These are phyloP conservation scores for Chlamydomonas sp. DNA, from an alignment of 139 green algal species.

Conservation along the genomic window DNA sequence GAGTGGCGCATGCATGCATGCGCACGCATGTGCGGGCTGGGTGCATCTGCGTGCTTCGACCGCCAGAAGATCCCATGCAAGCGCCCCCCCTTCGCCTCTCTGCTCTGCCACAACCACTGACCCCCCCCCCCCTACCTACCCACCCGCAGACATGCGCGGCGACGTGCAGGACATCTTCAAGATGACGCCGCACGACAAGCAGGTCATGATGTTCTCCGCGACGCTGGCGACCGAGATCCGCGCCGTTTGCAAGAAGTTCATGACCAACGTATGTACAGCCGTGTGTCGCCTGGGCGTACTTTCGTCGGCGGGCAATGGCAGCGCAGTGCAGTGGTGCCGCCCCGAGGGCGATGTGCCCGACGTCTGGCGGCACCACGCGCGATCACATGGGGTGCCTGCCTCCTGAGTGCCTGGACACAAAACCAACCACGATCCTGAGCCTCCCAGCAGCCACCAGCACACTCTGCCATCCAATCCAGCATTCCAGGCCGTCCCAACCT, in stretches of 20 bases:
- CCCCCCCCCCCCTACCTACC: too few relatives aligned
- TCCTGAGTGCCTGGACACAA: background rate
- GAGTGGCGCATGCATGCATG: background rate
- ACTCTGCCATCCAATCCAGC: background rate
- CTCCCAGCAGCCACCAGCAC: background rate
- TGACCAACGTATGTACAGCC: conserved; percentile 64
- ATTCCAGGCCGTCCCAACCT: background rate
- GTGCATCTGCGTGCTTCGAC: background rate
- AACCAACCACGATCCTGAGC: background rate
- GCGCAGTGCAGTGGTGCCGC: too few relatives aligned
- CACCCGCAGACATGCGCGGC: conserved; percentile 85
- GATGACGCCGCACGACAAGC: conserved; percentile 96
- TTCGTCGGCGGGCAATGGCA: background rate
- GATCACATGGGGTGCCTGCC: too few relatives aligned
- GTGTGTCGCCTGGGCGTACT: too few relatives aligned
- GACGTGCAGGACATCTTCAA: conserved; percentile 99
- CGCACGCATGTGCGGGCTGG: background rate
- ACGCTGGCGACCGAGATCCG: conserved; percentile 89
- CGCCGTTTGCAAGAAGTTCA: conserved; percentile 98
- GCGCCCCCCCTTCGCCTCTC: too few relatives aligned
- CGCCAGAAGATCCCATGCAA: too few relatives aligned
- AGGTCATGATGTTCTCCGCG: conserved; percentile 99
- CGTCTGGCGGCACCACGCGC: too few relatives aligned
- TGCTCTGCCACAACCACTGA: too few relatives aligned
- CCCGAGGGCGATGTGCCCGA: too few relatives aligned